phyloP scores from a whole-genome alignment of 1,139 yeast species.

The Taphrina betulina region DNA sequence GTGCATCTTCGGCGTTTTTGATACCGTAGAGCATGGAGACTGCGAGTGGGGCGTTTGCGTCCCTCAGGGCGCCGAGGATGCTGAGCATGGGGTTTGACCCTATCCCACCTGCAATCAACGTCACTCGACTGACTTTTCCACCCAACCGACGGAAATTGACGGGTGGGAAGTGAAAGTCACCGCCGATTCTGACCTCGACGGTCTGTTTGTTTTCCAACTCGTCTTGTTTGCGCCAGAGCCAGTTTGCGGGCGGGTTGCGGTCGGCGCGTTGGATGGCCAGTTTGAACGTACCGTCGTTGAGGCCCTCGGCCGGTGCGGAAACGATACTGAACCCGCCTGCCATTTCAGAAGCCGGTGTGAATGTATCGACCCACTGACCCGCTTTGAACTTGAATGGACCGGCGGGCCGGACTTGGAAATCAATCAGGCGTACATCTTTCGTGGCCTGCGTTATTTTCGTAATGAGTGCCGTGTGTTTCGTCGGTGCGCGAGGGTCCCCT shows the following conservation, averaged over 20 bases:
- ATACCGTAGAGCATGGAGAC: slow-evolving; percentile 28
- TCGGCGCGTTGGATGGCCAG: slow-evolving; percentile 30
- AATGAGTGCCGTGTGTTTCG: slow-evolving; percentile 8
- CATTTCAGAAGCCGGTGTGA: slow-evolving; percentile 24
- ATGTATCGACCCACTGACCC: slow-evolving; percentile 31
- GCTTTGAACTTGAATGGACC: slow-evolving; percentile 30
- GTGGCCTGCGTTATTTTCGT: slow-evolving; percentile 24
- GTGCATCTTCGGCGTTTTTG: slow-evolving; percentile 14
- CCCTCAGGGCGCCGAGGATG: slow-evolving; percentile 28
- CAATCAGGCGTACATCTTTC: slow-evolving; percentile 23
- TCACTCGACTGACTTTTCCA: slow-evolving; percentile 8
- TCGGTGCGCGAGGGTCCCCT: slow-evolving; percentile 14
- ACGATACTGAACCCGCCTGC: slow-evolving; percentile 31
- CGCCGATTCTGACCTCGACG: slow-evolving; percentile 25
- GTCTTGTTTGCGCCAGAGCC: slow-evolving; percentile 22
- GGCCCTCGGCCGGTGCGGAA: slow-evolving; percentile 26
- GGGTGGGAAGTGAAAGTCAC: slow-evolving; percentile 30
- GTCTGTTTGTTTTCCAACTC: slow-evolving; percentile 6
- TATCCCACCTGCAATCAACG: slow-evolving; percentile 28
- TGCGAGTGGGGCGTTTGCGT: slow-evolving; percentile 19
- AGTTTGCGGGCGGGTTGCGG: slow-evolving; percentile 27
- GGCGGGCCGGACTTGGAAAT: slow-evolving; percentile 11
- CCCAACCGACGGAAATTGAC: slow-evolving; percentile 22
- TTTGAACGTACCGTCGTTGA: slow-evolving; percentile 13
- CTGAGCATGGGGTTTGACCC: slow-evolving; percentile 23